Conservation (phyloP, 202 grass and related monocot genomes). For the Alloteropsis angusta region DNA sequence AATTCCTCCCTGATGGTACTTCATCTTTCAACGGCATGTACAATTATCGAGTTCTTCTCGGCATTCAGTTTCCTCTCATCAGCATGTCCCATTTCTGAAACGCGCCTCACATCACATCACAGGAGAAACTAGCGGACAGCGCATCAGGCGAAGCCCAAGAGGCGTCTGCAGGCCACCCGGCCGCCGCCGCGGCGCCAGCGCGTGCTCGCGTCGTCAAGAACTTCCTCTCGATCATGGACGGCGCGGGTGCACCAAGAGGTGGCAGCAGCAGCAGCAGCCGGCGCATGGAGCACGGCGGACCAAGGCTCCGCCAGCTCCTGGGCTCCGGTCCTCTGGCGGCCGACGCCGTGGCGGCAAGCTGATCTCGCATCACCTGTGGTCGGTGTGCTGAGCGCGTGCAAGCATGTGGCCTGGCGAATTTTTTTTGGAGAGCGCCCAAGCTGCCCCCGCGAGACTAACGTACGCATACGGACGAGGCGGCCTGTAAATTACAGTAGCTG, state of each 20-base stretch:
- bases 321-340: constrained; percentile 28
- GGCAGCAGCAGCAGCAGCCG: neutral
- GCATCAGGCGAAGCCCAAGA: neutral
- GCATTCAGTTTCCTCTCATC: neutral
- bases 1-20: constrained; percentile 64
- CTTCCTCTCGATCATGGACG: constrained; percentile 68
- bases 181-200: neutral
- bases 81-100: neutral
- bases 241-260: constrained; percentile 3
- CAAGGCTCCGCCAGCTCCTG: constrained; percentile 66
- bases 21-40: neutral
- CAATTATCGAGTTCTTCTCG: neutral
- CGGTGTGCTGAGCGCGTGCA: neutral
- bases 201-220: constrained; percentile 40
- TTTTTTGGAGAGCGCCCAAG: constrained; percentile 23
- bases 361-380: no score
- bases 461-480: constrained; percentile 1
- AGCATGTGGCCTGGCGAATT: constrained; percentile 21
- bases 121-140: constrained; percentile 43
- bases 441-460: constrained; percentile 13
- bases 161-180: neutral
- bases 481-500: constrained; percentile 25
- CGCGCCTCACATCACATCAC: neutral
- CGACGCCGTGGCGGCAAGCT: constrained; percentile 52
- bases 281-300: neutral